Evolutionary conservation across 441 rosid species (phyloP).

Genomic region (Adansonia gregorii): DNA sequence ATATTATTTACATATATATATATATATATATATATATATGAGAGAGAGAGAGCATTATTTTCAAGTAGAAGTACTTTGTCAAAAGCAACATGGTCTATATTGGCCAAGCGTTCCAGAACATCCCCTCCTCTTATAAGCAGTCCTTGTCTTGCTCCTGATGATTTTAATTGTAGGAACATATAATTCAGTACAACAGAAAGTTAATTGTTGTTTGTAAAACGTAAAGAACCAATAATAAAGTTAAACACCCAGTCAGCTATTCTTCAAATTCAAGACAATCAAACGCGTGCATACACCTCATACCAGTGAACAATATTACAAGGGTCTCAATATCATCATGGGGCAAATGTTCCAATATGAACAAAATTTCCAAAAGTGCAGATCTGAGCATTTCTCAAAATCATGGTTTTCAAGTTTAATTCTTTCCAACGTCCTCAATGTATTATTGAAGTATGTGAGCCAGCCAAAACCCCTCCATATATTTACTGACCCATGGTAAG

Average conservation of each 20-base stretch:
- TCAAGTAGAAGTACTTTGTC: slow-evolving; percentile 66
- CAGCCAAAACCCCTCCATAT: not conserved
- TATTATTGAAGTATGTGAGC: not conserved
- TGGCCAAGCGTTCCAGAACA: slow-evolving; percentile 87
- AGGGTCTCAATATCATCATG: not conserved
- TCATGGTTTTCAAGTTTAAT: not conserved
- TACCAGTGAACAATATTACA: not conserved
- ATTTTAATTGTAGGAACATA: slow-evolving; percentile 33
- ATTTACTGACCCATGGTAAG: not conserved
- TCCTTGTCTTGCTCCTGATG: slow-evolving; percentile 90
- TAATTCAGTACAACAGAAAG: slow-evolving; percentile 10
- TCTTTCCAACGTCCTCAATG: not conserved
- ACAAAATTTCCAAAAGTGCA: not conserved
- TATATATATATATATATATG: not conserved
- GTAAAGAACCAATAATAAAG: not conserved
- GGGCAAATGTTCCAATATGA: not conserved
- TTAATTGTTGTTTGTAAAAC: not conserved
- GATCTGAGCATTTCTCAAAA: not conserved
- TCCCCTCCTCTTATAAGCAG: slow-evolving; percentile 97
- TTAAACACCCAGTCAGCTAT: not conserved
- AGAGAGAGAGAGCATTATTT: slow-evolving; percentile 3
- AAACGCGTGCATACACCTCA: not conserved
- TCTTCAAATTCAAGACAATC: slow-evolving; percentile 15
- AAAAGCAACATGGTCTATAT: slow-evolving; percentile 70
- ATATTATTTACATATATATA: not conserved